Percentiles rank a stretch among this genome's conserved stretches.
phyloP scores from a whole-genome alignment of 345 rosid species.

The Eucalyptus regnans region DNA sequence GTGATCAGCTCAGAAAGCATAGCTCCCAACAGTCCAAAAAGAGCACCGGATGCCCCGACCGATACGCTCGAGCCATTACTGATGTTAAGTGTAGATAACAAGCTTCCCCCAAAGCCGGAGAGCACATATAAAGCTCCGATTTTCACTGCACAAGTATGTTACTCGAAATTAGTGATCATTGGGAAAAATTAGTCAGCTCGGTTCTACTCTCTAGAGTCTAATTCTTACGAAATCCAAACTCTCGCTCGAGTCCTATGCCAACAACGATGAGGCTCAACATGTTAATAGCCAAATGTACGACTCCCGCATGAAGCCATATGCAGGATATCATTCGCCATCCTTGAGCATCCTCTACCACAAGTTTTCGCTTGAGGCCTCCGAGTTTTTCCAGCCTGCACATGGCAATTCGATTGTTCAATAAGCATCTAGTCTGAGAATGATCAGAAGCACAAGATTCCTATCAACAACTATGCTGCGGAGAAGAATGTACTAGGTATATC shows the following conservation, averaged over 20 bases:
- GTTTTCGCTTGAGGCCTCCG: conserved; percentile 63
- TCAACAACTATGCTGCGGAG: neutral
- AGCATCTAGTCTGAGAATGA: neutral
- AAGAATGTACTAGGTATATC: neutral
- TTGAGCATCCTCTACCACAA: conserved; percentile 41
- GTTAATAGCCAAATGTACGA: conserved; percentile 59
- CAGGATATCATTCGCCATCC: conserved; percentile 72
- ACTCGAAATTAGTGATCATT: neutral
- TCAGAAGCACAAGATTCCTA: neutral
- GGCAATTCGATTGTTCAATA: neutral
- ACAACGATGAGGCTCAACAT: conserved; percentile 75
- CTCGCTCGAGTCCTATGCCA: conserved; percentile 77
- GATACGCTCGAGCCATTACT: conserved; percentile 23
- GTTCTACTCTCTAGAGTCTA: neutral
- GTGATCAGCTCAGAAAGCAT: conserved; percentile 94
- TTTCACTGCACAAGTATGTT: conserved; percentile 39
- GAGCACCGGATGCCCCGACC: conserved; percentile 94
- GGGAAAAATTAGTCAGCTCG: neutral
- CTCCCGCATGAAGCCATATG: conserved; percentile 90
- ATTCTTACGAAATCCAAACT: conserved; percentile 80
- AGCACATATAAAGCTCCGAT: conserved; percentile 55
- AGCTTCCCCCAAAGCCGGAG: conserved; percentile 84
- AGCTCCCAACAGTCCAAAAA: conserved; percentile 92
- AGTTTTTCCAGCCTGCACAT: conserved; percentile 45
- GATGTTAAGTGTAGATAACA: conserved; percentile 42